These are phyloP conservation scores for Leptosphaerulina australis DNA, from an alignment of 2,329 filamentous ascomycete genomes.

Conservation along the genomic window DNA sequence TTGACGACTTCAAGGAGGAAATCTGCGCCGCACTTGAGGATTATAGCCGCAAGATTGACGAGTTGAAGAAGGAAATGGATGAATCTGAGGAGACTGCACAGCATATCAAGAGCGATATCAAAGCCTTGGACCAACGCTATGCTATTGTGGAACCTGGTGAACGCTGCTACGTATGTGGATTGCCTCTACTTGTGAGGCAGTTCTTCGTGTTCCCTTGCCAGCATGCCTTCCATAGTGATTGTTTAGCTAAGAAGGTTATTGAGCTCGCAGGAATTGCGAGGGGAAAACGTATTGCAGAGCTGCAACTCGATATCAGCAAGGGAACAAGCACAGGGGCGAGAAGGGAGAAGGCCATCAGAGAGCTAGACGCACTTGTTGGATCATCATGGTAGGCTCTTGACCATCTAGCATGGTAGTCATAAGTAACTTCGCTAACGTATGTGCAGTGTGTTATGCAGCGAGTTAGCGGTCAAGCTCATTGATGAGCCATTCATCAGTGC, in stretches of 20 bases:
- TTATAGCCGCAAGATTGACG: constrained; percentile 89
- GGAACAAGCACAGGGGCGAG: constrained; percentile 72
- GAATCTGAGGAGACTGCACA: constrained; percentile 85
- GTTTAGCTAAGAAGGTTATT: constrained; percentile 82
- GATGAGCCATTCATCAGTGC: constrained; percentile 87
- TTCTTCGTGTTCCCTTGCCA: constrained; percentile 99
- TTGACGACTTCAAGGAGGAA: constrained; percentile 99
- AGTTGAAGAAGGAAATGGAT: constrained; percentile 91
- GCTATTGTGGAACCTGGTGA: constrained; percentile 97
- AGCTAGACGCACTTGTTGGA: constrained; percentile 90
- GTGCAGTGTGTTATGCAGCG: constrained; percentile 84
- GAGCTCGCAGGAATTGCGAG: constrained; percentile 78
- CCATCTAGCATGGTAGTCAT: not conserved
- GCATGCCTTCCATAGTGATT: constrained; percentile 96
- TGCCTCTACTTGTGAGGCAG: constrained; percentile 85
- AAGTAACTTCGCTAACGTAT: constrained; percentile 24
- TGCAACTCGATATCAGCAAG: constrained; percentile 82
- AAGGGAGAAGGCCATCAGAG: constrained; percentile 81
- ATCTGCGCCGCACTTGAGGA: constrained; percentile 93
- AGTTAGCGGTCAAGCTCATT: constrained; percentile 91
- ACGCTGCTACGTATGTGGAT: constrained; percentile 84
- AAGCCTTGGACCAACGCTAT: constrained; percentile 83
- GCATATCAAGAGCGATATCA: constrained; percentile 90
- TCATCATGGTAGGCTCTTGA: constrained; percentile 73
- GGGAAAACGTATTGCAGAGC: constrained; percentile 79